phyloP scores from a whole-genome alignment of 2,329 filamentous ascomycete species.

The Pyricularia sp. region DNA sequence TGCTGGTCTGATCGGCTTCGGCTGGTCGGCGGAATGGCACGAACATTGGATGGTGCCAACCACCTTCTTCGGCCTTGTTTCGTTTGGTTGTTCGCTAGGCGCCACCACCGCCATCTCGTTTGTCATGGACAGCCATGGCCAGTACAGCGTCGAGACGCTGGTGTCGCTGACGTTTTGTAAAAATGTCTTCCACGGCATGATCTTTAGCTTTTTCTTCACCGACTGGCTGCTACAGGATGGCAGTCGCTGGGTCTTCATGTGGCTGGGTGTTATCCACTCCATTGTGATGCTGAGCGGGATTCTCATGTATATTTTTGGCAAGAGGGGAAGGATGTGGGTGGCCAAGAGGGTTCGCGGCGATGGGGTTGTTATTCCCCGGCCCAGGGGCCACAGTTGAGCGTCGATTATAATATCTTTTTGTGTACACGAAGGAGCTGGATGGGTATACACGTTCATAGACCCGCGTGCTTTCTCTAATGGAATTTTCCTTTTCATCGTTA shows the following conservation, averaged over 20 bases:
- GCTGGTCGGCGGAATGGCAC: slow-evolving; percentile 73
- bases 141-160: slow-evolving; percentile 88
- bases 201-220: slow-evolving; percentile 84
- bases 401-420: slow-evolving; percentile 47
- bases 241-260: slow-evolving; percentile 68
- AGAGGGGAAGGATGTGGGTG: slow-evolving; percentile 90
- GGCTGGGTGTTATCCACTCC: slow-evolving; percentile 79
- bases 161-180: slow-evolving; percentile 94
- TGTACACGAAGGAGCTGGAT: not conserved
- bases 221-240: slow-evolving; percentile 72
- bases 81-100: slow-evolving; percentile 84
- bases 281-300: slow-evolving; percentile 65
- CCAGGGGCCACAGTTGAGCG: no score
- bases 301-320: slow-evolving; percentile 92
- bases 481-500: not conserved
- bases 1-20: slow-evolving; percentile 87
- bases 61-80: slow-evolving; percentile 83
- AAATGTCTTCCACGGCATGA: slow-evolving; percentile 82
- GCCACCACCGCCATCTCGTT: slow-evolving; percentile 91
- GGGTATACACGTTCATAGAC: not conserved
- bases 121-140: slow-evolving; percentile 83
- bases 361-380: not conserved
- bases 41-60: slow-evolving; percentile 89
- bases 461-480: not conserved
- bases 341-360: slow-evolving; percentile 54